phyloP scores from a whole-genome alignment of 371 early-diverging fungal species.

The Apophysomyces trapeziformis region DNA sequence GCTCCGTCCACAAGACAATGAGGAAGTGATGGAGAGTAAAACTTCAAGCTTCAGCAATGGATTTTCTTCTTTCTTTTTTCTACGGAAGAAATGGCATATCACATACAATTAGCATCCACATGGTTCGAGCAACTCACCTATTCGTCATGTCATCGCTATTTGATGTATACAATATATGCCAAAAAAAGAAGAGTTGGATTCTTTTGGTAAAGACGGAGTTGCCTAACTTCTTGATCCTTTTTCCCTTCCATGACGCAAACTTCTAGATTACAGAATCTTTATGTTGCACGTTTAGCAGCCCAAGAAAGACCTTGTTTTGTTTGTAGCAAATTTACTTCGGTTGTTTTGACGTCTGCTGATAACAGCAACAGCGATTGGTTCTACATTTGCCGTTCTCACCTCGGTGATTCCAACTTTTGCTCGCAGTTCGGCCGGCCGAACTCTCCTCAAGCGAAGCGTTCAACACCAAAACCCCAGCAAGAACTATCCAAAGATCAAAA shows the following conservation, averaged over 20 bases:
- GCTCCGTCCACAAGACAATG: no score
- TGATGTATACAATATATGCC: no score
- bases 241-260: constrained; percentile 9
- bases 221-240: not conserved
- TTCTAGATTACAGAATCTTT: constrained; percentile 52
- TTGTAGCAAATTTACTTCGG: constrained; percentile 59
- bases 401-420: constrained; percentile 52
- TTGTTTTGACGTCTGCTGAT: constrained; percentile 59
- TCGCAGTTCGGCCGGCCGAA: constrained; percentile 25
- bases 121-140: no score
- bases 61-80: no score
- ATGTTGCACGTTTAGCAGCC: constrained; percentile 55
- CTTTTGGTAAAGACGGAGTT: constrained; percentile 9
- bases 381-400: constrained; percentile 51
- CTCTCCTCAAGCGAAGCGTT: constrained; percentile 15
- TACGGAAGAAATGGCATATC: no score
- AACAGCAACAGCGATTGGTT: constrained; percentile 63
- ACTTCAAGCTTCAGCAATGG: no score
- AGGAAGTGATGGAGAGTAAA: no score
- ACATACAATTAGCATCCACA: no score
- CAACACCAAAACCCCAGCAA: constrained; percentile 19
- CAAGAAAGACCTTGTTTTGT: constrained; percentile 64
- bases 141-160: no score
- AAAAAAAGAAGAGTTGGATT: not conserved
- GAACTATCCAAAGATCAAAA: constrained; percentile 17